phyloP scores from a whole-genome alignment of 2,329 filamentous ascomycete species.

The Emericellopsis atlantica region DNA sequence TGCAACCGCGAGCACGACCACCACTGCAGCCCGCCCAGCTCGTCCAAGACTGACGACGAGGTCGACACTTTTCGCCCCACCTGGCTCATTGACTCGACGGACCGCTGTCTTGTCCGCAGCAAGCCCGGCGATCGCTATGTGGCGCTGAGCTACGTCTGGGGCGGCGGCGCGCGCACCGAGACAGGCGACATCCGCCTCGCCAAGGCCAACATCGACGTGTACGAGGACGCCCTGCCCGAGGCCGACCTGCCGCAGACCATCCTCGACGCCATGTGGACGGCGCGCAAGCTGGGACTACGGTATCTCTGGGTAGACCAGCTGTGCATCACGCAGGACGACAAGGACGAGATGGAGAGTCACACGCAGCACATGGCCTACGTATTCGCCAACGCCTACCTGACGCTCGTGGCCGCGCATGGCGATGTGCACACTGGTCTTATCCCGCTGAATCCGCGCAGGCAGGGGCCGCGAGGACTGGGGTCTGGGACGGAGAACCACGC shows the following conservation, averaged over 20 bases:
- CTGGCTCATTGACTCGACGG: constrained; percentile 27
- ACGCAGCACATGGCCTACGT: constrained; percentile 30
- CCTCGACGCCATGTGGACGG: constrained; percentile 29
- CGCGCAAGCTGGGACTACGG: constrained; percentile 26
- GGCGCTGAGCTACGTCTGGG: constrained; percentile 33
- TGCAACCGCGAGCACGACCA: constrained; percentile 27
- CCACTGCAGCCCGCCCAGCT: constrained; percentile 18
- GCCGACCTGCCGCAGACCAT: constrained; percentile 25
- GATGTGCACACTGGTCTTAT: constrained; percentile 23
- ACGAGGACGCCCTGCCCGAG: constrained; percentile 21
- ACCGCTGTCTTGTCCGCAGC: constrained; percentile 23
- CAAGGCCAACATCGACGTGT: constrained; percentile 21
- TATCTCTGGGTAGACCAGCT: constrained; percentile 33
- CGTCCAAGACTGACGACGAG: neutral
- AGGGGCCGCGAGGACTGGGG: constrained; percentile 5
- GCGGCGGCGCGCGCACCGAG: constrained; percentile 7
- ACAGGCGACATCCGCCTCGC: constrained; percentile 17
- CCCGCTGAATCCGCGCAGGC: constrained; percentile 21
- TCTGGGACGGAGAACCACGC: constrained; percentile 14
- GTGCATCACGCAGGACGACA: constrained; percentile 31
- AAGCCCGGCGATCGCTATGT: constrained; percentile 26
- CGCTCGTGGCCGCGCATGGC: constrained; percentile 28
- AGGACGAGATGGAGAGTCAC: constrained; percentile 23
- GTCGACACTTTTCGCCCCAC: constrained; percentile 22
- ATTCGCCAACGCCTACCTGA: constrained; percentile 30